A percentile compares a stretch with the other conserved stretches of the same genome.
Evolutionary conservation across 1,284 basidiomycete genomes (phyloP).

Genomic region (Butyriboletus appendiculatus): DNA sequence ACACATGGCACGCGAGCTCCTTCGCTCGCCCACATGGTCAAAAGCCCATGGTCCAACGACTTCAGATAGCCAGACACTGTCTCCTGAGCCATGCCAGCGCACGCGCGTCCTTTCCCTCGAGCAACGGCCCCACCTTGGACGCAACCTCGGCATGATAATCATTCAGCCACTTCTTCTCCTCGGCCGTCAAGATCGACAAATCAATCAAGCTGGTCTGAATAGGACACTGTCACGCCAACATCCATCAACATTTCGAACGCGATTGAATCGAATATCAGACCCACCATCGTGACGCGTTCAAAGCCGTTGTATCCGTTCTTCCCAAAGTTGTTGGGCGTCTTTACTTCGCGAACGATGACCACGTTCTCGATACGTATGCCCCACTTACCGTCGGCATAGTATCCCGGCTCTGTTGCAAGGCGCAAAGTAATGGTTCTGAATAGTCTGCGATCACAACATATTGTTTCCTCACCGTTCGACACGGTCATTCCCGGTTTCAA

Average conservation of each 20-base stretch:
- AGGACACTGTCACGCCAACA: slow-evolving; percentile 56
- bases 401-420: slow-evolving; percentile 74
- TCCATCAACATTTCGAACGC: slow-evolving; percentile 7
- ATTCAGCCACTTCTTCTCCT: slow-evolving; percentile 85
- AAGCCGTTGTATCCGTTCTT: slow-evolving; percentile 83
- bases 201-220: slow-evolving; percentile 89
- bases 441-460: not conserved
- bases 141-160: slow-evolving; percentile 80
- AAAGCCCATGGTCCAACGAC: not conserved
- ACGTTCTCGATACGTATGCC: slow-evolving; percentile 95
- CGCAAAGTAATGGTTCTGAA: not conserved
- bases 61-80: slow-evolving; percentile 46
- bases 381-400: slow-evolving; percentile 89
- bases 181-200: slow-evolving; percentile 55
- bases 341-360: slow-evolving; percentile 69
- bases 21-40: not conserved
- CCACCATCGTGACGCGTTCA: slow-evolving; percentile 82
- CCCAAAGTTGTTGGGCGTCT: slow-evolving; percentile 86
- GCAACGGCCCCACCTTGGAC: slow-evolving; percentile 75
- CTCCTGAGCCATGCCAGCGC: slow-evolving; percentile 81
- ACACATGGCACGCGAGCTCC: not conserved
- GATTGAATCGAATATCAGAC: slow-evolving; percentile 20
- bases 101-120: slow-evolving; percentile 64
- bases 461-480: slow-evolving; percentile 63
- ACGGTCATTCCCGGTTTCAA: slow-evolving; percentile 87